Evolutionary conservation across 2,329 filamentous ascomycete genomes (phyloP), one percentile per base, ranked within the genome.

Genomic region (Alternaria solani): DNA sequence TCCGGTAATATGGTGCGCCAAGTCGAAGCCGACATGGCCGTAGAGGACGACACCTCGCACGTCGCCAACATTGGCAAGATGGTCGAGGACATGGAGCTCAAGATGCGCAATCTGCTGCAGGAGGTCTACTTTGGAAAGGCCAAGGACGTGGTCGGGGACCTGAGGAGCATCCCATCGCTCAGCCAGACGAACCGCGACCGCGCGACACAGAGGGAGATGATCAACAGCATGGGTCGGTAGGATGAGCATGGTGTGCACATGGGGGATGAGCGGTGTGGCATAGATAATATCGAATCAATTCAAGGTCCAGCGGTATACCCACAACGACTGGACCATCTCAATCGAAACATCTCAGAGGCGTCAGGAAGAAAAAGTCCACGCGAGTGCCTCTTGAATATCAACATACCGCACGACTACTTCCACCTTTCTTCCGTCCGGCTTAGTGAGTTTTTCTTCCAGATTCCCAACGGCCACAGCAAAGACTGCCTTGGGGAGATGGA

Each of bases 91-190:
- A 98, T 99, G 95, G 95, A 99, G 83, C 88, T 97, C 78, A 97
- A 97, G 86, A 98, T 99, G 95, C 88, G 95, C 67, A 99, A 99
- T 80, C 80, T 98, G 80, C 83, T 99, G 78, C 94, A 99, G 84
- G 95, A 99, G 81, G 95, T 99, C 51, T 99, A 99, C 83, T 99
- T 99, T 81, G 95, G 95, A 77, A 99, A 99, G 85, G 94, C 95
- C 56, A 97, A 96, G 86, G 95, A 99, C 80, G 93, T 99, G 3
- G 94, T 99, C 4, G 95, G 94, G 56, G 94, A 99, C 79, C 81
- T 99, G 80, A 87, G 95, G 78, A 98, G 94, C 80, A 86, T 96
- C 66, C 88, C 89, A 52, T 89, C 91, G 64, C 81, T 98, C 78
- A 96, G 92, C 66, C 93, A 97, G 80, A 89, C 90, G 39, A 93